Conservation (phyloP, 202 grass and related monocot species). For the Dendrocalamus latiflorus region DNA sequence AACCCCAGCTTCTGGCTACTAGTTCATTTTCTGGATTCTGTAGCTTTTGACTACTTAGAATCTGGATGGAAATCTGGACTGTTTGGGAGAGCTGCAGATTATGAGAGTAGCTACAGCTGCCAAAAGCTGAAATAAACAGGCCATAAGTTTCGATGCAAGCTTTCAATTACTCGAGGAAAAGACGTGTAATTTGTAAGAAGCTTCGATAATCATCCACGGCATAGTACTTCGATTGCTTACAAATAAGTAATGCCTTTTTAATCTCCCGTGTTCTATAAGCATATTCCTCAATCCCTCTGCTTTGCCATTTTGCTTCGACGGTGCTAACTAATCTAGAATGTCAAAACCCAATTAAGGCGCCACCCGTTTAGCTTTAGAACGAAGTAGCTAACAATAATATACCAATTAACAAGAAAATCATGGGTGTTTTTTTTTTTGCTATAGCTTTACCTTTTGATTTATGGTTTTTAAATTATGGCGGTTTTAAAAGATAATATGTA, state of each 20-base stretch:
- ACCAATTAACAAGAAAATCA: neutral
- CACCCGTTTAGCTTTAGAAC: neutral
- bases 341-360: neutral
- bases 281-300: neutral
- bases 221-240: neutral
- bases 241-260: neutral
- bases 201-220: neutral
- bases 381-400: neutral
- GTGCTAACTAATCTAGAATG: neutral
- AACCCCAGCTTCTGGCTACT: too few relatives aligned
- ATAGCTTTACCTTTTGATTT: too few relatives aligned
- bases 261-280: neutral
- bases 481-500: too few relatives aligned
- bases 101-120: too few relatives aligned
- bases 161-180: neutral
- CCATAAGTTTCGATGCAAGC: too few relatives aligned
- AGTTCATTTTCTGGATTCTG: too few relatives aligned
- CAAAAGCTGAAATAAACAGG: too few relatives aligned
- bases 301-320: neutral
- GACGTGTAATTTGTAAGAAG: neutral
- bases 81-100: too few relatives aligned
- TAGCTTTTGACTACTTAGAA: too few relatives aligned
- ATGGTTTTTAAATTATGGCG: too few relatives aligned
- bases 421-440: too few relatives aligned
- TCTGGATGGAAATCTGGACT: too few relatives aligned